phyloP scores from a whole-genome alignment of 768 basidiomycete genomes.

The Podaxis sp. region DNA sequence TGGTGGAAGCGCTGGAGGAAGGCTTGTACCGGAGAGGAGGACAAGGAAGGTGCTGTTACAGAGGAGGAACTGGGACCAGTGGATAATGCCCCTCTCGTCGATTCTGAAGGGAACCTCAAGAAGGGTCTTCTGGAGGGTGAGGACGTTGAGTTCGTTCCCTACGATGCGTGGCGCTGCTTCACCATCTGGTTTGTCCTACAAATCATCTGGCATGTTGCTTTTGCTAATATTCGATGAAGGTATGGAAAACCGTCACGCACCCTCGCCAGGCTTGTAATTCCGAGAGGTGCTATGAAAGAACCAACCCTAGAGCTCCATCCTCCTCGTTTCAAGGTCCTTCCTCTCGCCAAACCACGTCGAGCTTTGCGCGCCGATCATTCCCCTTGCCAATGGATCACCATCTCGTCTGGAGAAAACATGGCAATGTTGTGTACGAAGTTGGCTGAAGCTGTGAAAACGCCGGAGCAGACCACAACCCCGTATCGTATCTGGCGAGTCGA shows the following conservation, averaged over 20 bases:
- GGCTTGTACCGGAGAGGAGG: conserved; percentile 65
- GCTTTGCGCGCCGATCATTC: conserved; percentile 24
- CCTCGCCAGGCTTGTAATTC: conserved; percentile 67
- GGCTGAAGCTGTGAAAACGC: conserved; percentile 32
- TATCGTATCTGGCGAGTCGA: conserved; percentile 68
- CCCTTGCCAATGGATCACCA: conserved; percentile 35
- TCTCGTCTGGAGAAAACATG: conserved; percentile 54
- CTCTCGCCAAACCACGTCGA: conserved; percentile 34
- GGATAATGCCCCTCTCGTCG: conserved; percentile 68
- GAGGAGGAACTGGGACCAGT: conserved; percentile 72
- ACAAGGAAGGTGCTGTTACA: conserved; percentile 63
- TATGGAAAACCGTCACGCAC: conserved; percentile 61
- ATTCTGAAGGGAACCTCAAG: conserved; percentile 47
- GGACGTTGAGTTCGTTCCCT: conserved; percentile 76
- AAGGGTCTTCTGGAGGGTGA: conserved; percentile 52
- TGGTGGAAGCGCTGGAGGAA: conserved; percentile 81
- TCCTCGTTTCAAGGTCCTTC: conserved; percentile 57
- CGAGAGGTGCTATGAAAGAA: conserved; percentile 48
- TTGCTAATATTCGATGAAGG: conserved; percentile 39
- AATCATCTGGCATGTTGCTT: conserved; percentile 12
- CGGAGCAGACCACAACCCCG: conserved; percentile 29
- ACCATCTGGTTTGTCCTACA: conserved; percentile 57
- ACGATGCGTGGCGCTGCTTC: conserved; percentile 67
- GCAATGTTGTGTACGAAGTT: conserved; percentile 39
- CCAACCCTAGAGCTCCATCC: conserved; percentile 71